A percentile compares a stretch with the other conserved stretches of the same genome.
phyloP scores from a whole-genome alignment of 176 grass and related monocot genomes.

The Cenchrus americanus region DNA sequence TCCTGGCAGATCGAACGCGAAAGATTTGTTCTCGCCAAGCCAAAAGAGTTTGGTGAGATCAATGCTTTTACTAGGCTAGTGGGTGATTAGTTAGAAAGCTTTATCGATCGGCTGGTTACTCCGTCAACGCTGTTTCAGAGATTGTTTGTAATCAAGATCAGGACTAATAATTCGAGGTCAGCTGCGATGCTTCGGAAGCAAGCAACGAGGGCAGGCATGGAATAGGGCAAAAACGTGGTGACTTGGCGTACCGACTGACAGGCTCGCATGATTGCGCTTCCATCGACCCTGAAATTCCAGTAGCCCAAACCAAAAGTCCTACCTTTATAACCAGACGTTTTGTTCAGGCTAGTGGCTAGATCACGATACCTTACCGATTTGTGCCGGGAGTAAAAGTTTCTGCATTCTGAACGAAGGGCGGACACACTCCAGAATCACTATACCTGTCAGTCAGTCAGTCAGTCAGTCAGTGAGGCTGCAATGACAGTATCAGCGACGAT shows the following conservation, averaged over 20 bases:
- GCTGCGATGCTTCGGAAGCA: not conserved
- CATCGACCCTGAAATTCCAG: not conserved
- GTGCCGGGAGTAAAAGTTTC: no score
- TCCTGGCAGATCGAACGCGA: not conserved
- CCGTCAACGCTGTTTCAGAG: not conserved
- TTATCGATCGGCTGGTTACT: not conserved
- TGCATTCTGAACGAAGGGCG: not conserved
- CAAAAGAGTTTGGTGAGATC: no score
- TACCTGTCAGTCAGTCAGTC: not conserved
- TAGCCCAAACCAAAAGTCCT: not conserved
- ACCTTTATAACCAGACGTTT: no score
- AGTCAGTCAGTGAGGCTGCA: not conserved
- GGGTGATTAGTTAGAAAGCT: not conserved
- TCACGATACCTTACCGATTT: no score
- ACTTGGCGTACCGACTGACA: not conserved
- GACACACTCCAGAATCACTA: not conserved
- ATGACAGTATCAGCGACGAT: constrained; percentile 11
- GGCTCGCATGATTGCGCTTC: not conserved
- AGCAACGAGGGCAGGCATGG: not conserved
- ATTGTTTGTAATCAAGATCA: no score
- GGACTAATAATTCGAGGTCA: not conserved
- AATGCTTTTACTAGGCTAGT: not conserved
- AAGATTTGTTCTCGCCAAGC: not conserved
- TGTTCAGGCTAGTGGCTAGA: no score
- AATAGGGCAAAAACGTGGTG: not conserved